These are phyloP conservation scores for Kwoniella botswanensis DNA, from an alignment of 768 basidiomycete species.

Conservation along the genomic window DNA sequence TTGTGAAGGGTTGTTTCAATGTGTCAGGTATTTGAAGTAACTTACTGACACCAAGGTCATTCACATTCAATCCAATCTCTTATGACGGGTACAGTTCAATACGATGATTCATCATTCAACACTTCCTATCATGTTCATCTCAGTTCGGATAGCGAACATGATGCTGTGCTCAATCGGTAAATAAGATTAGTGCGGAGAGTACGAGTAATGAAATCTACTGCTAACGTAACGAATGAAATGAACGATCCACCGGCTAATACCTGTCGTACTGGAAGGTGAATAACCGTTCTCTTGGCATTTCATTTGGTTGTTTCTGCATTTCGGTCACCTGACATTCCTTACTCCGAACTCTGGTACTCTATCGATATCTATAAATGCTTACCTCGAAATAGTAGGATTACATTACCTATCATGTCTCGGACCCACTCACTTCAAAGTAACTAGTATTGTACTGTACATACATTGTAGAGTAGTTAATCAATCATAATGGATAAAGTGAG, in stretches of 20 bases:
- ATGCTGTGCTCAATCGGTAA: no score
- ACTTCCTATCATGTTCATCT: no score
- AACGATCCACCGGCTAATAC: neutral
- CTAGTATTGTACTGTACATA: neutral
- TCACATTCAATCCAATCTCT: no score
- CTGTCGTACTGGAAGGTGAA: neutral
- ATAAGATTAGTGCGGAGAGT: neutral
- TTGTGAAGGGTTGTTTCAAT: no score
- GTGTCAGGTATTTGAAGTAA: no score
- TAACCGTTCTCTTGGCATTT: slow-evolving; percentile 1
- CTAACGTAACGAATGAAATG: neutral
- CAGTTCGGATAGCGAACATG: no score
- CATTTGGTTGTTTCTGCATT: neutral
- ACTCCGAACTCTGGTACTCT: neutral
- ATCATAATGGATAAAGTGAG: neutral
- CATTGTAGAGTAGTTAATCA: neutral
- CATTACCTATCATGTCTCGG: neutral
- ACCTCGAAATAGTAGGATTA: neutral
- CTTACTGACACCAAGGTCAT: no score
- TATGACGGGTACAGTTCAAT: no score
- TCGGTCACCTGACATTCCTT: neutral
- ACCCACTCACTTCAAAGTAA: neutral
- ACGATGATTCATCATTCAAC: no score
- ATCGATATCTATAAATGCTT: neutral
- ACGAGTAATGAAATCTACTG: neutral